phyloP scores from a whole-genome alignment of 805 yeast species.

The Sugiyamaella marilandica region DNA sequence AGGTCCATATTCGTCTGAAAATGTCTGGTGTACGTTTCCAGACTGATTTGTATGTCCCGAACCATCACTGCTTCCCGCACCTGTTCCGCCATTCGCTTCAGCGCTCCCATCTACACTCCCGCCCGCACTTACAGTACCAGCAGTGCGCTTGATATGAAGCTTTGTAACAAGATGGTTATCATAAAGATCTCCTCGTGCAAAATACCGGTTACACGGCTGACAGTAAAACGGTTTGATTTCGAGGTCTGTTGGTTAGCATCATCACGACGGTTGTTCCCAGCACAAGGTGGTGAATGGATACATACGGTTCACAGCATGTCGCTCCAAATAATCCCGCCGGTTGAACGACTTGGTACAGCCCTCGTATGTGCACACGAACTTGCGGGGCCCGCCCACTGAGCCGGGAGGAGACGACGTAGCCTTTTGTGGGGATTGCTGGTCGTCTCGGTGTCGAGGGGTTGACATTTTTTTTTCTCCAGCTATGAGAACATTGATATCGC shows the following conservation, averaged over 20 bases:
- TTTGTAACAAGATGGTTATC: conserved; percentile 34
- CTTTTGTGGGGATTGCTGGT: background rate
- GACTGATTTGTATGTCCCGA: background rate
- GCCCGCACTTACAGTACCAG: background rate
- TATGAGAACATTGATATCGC: too few species aligned
- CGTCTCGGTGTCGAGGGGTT: background rate
- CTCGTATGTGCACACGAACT: conserved; percentile 32
- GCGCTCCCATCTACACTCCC: background rate
- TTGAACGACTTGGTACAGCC: conserved; percentile 34
- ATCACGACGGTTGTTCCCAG: background rate
- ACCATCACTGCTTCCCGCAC: background rate
- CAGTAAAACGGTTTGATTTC: conserved; percentile 34
- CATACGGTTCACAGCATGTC: conserved; percentile 35
- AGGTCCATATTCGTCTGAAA: background rate
- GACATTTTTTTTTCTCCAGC: too few species aligned
- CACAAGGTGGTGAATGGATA: background rate
- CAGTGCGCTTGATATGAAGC: conserved; percentile 30
- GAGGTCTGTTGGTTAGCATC: conserved; percentile 18
- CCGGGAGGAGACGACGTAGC: background rate
- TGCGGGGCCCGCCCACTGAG: conserved; percentile 8
- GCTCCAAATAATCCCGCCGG: conserved; percentile 33
- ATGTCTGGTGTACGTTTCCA: background rate
- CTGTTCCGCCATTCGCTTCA: background rate
- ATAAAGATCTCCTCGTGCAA: conserved; percentile 32
- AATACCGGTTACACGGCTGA: conserved; percentile 32